A percentile compares a stretch with the other conserved stretches of the same genome.
Evolutionary conservation across 768 basidiomycete genomes (phyloP).

Genomic region (Pleurotus cornucopiae): DNA sequence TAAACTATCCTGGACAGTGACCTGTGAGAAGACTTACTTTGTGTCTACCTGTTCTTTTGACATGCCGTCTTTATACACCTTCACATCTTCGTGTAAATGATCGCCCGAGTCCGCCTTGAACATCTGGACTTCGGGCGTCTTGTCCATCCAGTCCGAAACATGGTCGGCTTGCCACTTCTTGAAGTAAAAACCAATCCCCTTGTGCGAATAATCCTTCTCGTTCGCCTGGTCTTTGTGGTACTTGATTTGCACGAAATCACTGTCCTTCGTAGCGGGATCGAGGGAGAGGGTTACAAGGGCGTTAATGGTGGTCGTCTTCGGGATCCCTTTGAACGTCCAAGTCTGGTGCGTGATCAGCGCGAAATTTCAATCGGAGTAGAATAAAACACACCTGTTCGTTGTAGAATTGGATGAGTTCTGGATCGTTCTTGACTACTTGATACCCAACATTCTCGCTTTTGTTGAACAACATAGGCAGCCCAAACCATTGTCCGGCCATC

Average conservation of each 20-base stretch:
- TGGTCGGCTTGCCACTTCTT: constrained; percentile 36
- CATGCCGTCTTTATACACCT: constrained; percentile 3
- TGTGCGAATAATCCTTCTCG: constrained; percentile 37
- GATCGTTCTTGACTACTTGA: constrained; percentile 30
- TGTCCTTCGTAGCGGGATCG: constrained; percentile 33
- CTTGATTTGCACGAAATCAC: constrained; percentile 33
- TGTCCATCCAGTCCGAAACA: constrained; percentile 15
- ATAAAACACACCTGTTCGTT: constrained; percentile 30
- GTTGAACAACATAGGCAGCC: constrained; percentile 33
- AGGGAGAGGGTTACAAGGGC: constrained; percentile 34
- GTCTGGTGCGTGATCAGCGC: constrained; percentile 15
- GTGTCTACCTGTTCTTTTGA: neutral
- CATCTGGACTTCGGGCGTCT: constrained; percentile 17
- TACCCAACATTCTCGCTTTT: constrained; percentile 29
- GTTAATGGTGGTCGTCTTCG: constrained; percentile 35
- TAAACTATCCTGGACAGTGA: too few species aligned
- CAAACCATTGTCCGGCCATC: constrained; percentile 30
- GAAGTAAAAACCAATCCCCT: constrained; percentile 34
- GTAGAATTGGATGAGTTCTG: constrained; percentile 36
- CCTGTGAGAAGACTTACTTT: neutral
- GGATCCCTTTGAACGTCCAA: constrained; percentile 33
- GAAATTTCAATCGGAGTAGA: neutral
- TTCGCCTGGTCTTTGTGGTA: constrained; percentile 38
- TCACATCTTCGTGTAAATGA: neutral
- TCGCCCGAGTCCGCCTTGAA: constrained; percentile 14